phyloP scores from a whole-genome alignment of 768 basidiomycete species.

The Ephemerocybe angulata region DNA sequence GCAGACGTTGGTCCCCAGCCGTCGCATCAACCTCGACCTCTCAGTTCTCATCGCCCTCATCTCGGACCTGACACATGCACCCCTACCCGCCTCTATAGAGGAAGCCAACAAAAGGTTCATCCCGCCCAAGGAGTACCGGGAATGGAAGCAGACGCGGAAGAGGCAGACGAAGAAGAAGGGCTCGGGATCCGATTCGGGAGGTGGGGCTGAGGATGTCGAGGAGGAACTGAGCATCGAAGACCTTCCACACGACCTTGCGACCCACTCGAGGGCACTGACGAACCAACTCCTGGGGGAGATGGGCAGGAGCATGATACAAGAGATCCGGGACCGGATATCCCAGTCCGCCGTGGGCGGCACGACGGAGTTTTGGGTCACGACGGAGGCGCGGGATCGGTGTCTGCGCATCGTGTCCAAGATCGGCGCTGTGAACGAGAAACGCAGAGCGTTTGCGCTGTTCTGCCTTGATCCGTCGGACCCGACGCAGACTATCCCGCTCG shows the following conservation, averaged over 20 bases:
- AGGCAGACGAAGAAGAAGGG: slow-evolving; percentile 6
- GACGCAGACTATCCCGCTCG: neutral
- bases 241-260: slow-evolving; percentile 36
- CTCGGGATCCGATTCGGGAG: neutral
- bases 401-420: slow-evolving; percentile 78
- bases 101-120: slow-evolving; percentile 65
- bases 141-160: slow-evolving; percentile 50
- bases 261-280: slow-evolving; percentile 67
- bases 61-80: slow-evolving; percentile 76
- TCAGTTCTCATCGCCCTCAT: slow-evolving; percentile 82
- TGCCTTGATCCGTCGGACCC: slow-evolving; percentile 13
- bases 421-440: slow-evolving; percentile 65
- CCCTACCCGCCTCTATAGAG: slow-evolving; percentile 51
- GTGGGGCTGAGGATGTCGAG: slow-evolving; percentile 3
- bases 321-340: slow-evolving; percentile 50
- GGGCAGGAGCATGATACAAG: slow-evolving; percentile 55
- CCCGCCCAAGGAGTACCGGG: slow-evolving; percentile 51
- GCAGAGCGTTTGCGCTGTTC: slow-evolving; percentile 62
- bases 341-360: neutral
- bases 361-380: slow-evolving; percentile 70
- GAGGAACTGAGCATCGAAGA: slow-evolving; percentile 28
- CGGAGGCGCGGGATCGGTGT: slow-evolving; percentile 70
- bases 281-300: slow-evolving; percentile 77
- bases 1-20: slow-evolving; percentile 41
- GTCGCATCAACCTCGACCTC: slow-evolving; percentile 73